A percentile compares a stretch with the other conserved stretches of the same genome.
phyloP scores from a whole-genome alignment of 305 asterid genomes.

The Fraxinus paxiana region DNA sequence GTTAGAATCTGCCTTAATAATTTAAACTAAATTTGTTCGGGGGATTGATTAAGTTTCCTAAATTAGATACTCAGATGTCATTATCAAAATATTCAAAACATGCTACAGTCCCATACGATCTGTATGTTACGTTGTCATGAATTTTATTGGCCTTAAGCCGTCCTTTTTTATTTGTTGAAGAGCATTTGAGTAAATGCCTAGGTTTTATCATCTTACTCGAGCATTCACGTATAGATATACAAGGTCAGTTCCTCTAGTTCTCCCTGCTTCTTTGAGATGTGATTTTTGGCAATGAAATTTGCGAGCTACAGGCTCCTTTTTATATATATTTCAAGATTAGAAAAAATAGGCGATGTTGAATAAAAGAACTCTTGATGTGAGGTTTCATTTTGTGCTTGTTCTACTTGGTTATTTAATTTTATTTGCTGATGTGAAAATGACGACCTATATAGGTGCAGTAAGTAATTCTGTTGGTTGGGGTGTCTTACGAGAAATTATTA shows the following conservation, averaged over 20 bases:
- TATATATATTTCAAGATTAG: not conserved
- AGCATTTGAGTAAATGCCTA: not conserved
- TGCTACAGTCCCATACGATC: slow-evolving; percentile 1
- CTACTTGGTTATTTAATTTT: not conserved
- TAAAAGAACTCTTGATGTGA: not conserved
- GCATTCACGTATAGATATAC: not conserved
- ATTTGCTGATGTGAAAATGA: not conserved
- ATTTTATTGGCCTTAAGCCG: not conserved
- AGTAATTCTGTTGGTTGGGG: not conserved
- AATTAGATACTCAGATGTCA: not conserved
- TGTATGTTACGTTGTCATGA: not conserved
- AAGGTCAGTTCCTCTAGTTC: not conserved
- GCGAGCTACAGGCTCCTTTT: not conserved
- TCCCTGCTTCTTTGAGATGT: not conserved
- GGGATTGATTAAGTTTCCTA: not conserved
- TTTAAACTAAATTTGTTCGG: not conserved
- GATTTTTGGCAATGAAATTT: not conserved
- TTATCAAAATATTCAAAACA: not conserved
- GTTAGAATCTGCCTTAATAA: not conserved
- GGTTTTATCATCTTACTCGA: not conserved
- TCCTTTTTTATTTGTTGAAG: not conserved
- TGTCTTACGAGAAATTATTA: not conserved
- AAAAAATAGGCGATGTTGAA: not conserved
- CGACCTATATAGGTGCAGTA: not conserved
- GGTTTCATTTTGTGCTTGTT: not conserved